Conservation (phyloP, 805 yeast genomes). For the Yarrowia osloensis region DNA sequence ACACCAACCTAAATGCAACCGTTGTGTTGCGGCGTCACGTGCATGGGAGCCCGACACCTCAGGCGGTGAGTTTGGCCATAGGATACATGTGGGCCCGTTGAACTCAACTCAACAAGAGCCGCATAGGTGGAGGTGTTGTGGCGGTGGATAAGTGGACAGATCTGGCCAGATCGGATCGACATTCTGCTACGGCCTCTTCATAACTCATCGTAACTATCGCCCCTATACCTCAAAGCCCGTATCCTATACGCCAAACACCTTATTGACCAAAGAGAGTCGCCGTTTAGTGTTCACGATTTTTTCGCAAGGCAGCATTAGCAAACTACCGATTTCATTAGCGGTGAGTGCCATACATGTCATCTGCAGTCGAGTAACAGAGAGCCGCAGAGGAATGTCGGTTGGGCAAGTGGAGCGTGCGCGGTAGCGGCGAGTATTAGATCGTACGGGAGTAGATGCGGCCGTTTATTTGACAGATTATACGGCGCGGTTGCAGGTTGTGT, state of each 20-base stretch:
- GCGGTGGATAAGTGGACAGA: too few species aligned
- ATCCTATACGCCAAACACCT: constrained; percentile 1
- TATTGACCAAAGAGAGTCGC: neutral
- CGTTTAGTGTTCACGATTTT: neutral
- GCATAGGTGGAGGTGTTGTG: too few species aligned
- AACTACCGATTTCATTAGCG: neutral
- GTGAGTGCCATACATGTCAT: neutral
- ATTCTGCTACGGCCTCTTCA: too few species aligned
- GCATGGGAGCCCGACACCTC: neutral
- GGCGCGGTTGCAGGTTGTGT: too few species aligned
- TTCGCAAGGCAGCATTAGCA: constrained; percentile 10
- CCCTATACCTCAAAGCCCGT: neutral
- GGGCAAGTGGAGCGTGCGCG: neutral
- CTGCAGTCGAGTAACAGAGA: neutral
- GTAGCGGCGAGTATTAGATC: neutral
- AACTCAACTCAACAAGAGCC: neutral
- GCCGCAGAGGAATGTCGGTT: neutral
- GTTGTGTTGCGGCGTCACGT: constrained; percentile 27
- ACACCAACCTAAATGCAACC: constrained; percentile 4
- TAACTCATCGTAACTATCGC: too few species aligned
- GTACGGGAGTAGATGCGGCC: too few species aligned
- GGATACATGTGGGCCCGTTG: too few species aligned
- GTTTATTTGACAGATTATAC: too few species aligned
- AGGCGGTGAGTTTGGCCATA: neutral
- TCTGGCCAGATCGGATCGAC: too few species aligned